Percentiles rank a stretch among this genome's conserved stretches.
These are phyloP conservation scores for Aspergillus indologenus DNA, from an alignment of 495 filamentous ascomycete species.

Conservation along the genomic window DNA sequence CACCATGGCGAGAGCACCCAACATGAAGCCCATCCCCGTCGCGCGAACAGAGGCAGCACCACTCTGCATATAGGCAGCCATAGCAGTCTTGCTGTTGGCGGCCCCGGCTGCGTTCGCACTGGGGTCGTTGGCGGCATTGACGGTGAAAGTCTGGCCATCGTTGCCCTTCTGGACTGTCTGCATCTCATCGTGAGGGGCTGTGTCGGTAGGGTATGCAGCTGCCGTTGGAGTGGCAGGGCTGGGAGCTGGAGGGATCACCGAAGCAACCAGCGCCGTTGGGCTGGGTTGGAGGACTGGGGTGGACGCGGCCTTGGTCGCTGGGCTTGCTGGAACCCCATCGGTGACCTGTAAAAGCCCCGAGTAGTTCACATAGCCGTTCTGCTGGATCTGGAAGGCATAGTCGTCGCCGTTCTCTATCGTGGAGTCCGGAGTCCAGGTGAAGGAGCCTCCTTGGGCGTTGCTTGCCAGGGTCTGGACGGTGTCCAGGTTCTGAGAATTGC, in stretches of 20 bases:
- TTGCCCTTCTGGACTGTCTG: constrained; percentile 19
- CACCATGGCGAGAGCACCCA: constrained; percentile 13
- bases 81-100: constrained; percentile 16
- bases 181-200: constrained; percentile 15
- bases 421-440: constrained; percentile 40
- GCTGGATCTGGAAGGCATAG: constrained; percentile 49
- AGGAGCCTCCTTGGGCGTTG: constrained; percentile 34
- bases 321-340: background rate
- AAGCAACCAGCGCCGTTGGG: background rate
- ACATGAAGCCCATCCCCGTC: constrained; percentile 10
- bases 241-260: background rate
- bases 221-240: background rate
- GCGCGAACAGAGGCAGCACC: constrained; percentile 13
- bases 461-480: constrained; percentile 40
- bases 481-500: constrained; percentile 34
- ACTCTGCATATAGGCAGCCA: constrained; percentile 12
- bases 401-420: constrained; percentile 35
- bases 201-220: constrained; percentile 10
- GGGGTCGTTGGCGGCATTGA: constrained; percentile 10
- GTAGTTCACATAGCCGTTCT: constrained; percentile 43
- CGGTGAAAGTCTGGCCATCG: constrained; percentile 6
- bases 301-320: background rate
- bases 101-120: background rate
- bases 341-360: constrained; percentile 36
- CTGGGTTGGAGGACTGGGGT: background rate